These are phyloP conservation scores for Sicyos baderoa DNA, from an alignment of 306 rosid genomes.

Conservation along the genomic window DNA sequence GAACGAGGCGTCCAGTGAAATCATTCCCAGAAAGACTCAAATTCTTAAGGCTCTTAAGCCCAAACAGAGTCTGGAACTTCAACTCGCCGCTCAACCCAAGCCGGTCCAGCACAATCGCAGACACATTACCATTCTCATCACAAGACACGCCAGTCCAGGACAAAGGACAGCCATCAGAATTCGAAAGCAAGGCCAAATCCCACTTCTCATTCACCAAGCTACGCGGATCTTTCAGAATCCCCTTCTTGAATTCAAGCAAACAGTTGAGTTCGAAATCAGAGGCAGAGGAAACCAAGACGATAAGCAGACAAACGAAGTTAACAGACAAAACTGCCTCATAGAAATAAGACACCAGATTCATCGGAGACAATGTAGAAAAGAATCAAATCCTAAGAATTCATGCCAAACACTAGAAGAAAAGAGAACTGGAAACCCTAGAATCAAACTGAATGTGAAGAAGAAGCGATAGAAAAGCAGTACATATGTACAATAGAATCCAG, in stretches of 20 bases:
- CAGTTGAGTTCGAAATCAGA: slow-evolving; percentile 68
- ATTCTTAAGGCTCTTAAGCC: slow-evolving; percentile 45
- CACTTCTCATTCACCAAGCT: slow-evolving; percentile 39
- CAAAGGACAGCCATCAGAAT: slow-evolving; percentile 33
- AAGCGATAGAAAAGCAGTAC: slow-evolving; percentile 12
- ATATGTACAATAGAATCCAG: slow-evolving; percentile 20
- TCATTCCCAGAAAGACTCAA: slow-evolving; percentile 60
- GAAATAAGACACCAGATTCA: slow-evolving; percentile 40
- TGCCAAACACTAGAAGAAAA: slow-evolving; percentile 11
- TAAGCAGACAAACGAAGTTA: slow-evolving; percentile 10
- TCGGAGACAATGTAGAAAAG: slow-evolving; percentile 35
- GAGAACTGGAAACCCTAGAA: slow-evolving; percentile 52
- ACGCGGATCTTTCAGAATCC: slow-evolving; percentile 53
- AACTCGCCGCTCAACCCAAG: slow-evolving; percentile 58
- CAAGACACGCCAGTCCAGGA: slow-evolving; percentile 63
- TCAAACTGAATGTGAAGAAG: background rate
- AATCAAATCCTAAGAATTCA: slow-evolving; percentile 42
- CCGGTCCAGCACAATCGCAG: slow-evolving; percentile 48
- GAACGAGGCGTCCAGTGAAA: slow-evolving; percentile 71
- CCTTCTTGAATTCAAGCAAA: slow-evolving; percentile 76
- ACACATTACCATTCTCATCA: slow-evolving; percentile 52
- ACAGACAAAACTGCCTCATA: slow-evolving; percentile 10
- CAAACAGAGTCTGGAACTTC: slow-evolving; percentile 64
- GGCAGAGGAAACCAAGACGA: slow-evolving; percentile 21
- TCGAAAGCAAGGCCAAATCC: slow-evolving; percentile 20